These are phyloP conservation scores for Mentha longifolia DNA, from an alignment of 257 asterid genomes.

Conservation along the genomic window DNA sequence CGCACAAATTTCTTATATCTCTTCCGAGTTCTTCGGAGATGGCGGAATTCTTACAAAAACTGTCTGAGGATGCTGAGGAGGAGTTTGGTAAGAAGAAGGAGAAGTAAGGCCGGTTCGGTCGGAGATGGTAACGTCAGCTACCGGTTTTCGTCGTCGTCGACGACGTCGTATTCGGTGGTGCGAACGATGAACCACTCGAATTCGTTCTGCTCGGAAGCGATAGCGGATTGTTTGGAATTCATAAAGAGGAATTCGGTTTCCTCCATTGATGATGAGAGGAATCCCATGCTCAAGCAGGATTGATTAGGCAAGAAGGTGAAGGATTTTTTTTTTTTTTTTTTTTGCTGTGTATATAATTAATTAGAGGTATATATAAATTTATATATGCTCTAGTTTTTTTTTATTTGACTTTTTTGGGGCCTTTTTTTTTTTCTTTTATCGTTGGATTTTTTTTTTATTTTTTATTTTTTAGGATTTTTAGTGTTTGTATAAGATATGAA, in stretches of 20 bases:
- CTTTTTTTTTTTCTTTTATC: no score
- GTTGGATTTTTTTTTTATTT: background rate
- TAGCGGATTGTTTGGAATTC: slow-evolving; percentile 48
- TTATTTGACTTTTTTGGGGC: background rate
- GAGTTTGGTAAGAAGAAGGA: slow-evolving; percentile 3
- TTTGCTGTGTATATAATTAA: slow-evolving; percentile 18
- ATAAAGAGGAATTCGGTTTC: slow-evolving; percentile 51
- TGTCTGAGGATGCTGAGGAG: slow-evolving; percentile 30
- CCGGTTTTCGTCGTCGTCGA: slow-evolving; percentile 4
- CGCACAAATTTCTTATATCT: slow-evolving; percentile 31
- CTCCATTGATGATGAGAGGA: slow-evolving; percentile 40
- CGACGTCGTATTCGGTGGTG: background rate
- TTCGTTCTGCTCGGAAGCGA: slow-evolving; percentile 49
- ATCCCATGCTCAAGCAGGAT: slow-evolving; percentile 37
- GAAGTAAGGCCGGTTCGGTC: background rate
- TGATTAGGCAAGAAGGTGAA: background rate
- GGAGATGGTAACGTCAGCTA: background rate
- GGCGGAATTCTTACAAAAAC: slow-evolving; percentile 36
- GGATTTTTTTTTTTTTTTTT: no score
- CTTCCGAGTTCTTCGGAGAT: slow-evolving; percentile 28
- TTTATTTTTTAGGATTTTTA: background rate
- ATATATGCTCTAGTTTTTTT: background rate
- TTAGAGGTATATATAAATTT: background rate
- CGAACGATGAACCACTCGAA: slow-evolving; percentile 41
- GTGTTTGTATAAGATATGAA: background rate